Evolutionary conservation across 164 flowering plant species (phyloP).

Genomic region (Berberis vulgaris): DNA sequence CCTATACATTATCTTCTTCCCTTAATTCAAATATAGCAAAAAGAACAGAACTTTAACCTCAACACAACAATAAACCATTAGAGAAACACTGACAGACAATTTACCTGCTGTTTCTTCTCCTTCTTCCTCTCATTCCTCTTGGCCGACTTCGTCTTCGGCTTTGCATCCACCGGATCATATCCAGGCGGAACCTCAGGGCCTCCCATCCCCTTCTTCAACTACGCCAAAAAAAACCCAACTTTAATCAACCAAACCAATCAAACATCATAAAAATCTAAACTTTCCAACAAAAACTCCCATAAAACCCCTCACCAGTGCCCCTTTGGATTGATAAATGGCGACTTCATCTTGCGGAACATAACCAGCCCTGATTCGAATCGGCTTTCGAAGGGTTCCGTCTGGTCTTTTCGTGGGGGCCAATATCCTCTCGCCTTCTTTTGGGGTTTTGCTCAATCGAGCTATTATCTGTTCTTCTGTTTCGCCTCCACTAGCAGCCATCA

Average conservation of each 20-base stretch:
- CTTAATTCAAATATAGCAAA: no score
- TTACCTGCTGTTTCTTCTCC: constrained; percentile 28
- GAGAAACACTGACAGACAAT: background rate
- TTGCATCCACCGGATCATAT: constrained; percentile 26
- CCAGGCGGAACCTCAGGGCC: constrained; percentile 26
- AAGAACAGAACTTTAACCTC: no score
- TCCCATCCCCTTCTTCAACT: constrained; percentile 19
- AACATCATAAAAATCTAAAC: background rate
- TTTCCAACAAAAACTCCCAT: background rate
- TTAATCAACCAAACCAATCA: background rate
- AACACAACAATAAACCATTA: background rate
- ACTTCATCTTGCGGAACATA: constrained; percentile 32
- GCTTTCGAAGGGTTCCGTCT: constrained; percentile 27
- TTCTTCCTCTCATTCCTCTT: constrained; percentile 33
- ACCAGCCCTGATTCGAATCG: constrained; percentile 29
- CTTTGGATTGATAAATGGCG: constrained; percentile 29
- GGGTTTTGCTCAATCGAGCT: constrained; percentile 8
- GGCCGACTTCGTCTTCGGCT: constrained; percentile 27
- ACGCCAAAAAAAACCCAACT: background rate
- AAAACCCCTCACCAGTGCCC: constrained; percentile 15
- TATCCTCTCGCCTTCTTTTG: constrained; percentile 29
- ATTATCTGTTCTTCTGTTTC: background rate
- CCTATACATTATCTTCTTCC: no score
- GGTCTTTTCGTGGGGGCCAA: constrained; percentile 26
- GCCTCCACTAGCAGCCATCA: background rate